Percentiles rank a stretch among this genome's conserved stretches.
Conservation (phyloP, 257 asterid species). For the Verbascum thapsus region DNA sequence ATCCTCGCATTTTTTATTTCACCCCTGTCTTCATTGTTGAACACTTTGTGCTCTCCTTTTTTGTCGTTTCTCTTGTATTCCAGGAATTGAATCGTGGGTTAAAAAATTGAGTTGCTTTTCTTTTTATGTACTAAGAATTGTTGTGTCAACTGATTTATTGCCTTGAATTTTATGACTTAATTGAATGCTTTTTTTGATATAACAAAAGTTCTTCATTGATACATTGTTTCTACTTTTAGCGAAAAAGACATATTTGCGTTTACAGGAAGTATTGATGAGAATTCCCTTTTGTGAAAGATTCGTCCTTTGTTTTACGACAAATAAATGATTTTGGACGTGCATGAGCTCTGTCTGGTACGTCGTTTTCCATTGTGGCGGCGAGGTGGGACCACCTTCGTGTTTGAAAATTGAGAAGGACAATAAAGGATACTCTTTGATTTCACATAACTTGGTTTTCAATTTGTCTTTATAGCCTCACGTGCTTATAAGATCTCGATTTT, state of each 20-base stretch:
- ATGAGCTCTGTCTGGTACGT: neutral
- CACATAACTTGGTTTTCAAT: neutral
- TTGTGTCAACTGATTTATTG: neutral
- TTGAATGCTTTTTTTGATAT: neutral
- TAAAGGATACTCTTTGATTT: neutral
- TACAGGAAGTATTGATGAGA: neutral
- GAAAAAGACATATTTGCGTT: neutral
- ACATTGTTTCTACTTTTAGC: neutral
- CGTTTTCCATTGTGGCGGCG: neutral
- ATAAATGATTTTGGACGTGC: neutral
- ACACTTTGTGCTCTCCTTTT: neutral
- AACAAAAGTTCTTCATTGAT: neutral
- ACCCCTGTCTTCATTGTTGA: conserved; percentile 5
- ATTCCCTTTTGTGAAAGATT: neutral
- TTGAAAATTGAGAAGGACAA: neutral
- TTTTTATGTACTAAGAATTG: neutral
- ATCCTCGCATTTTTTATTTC: neutral
- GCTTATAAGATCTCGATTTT: neutral
- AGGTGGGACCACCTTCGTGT: neutral
- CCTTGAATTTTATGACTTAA: neutral
- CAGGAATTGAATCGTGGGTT: neutral
- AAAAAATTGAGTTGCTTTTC: neutral
- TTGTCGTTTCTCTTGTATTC: neutral
- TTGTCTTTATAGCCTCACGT: neutral
- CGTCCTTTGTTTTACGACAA: too few species aligned